Conservation (phyloP, 371 early-diverging fungal genomes). For the Blyttiomyces sp. region DNA sequence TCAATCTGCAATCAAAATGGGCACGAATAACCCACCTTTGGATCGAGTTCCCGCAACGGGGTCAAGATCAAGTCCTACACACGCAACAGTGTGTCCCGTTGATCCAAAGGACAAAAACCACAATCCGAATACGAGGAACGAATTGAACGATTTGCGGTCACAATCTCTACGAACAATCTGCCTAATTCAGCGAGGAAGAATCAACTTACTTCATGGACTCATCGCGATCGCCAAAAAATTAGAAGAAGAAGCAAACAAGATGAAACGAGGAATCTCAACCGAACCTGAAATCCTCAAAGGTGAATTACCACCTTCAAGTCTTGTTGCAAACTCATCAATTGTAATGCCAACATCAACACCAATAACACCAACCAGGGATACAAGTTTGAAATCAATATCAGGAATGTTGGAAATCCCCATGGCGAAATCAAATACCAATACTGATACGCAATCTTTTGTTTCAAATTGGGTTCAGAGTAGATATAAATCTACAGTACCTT, state of each 20-base stretch:
- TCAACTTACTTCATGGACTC: slow-evolving; percentile 9
- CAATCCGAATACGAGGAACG: slow-evolving; percentile 45
- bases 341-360: background rate
- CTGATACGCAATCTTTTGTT: slow-evolving; percentile 9
- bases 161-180: slow-evolving; percentile 67
- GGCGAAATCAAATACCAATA: no score
- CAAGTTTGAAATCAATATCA: no score
- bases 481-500: no score
- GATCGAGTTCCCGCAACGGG: slow-evolving; percentile 5
- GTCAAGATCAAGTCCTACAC: slow-evolving; percentile 8
- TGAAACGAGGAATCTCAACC: background rate
- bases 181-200: slow-evolving; percentile 61
- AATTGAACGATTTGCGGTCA: slow-evolving; percentile 74
- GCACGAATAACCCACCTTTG: background rate
- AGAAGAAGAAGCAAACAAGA: slow-evolving; percentile 10
- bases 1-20: background rate
- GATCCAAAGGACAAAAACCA: slow-evolving; percentile 41
- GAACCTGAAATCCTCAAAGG: background rate
- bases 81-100: slow-evolving; percentile 5
- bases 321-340: background rate
- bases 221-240: slow-evolving; percentile 12
- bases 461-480: background rate
- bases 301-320: no score
- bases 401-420: background rate
- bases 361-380: background rate